These are phyloP conservation scores for Mucuna pruriens DNA, from an alignment of 306 rosid genomes.

Conservation along the genomic window DNA sequence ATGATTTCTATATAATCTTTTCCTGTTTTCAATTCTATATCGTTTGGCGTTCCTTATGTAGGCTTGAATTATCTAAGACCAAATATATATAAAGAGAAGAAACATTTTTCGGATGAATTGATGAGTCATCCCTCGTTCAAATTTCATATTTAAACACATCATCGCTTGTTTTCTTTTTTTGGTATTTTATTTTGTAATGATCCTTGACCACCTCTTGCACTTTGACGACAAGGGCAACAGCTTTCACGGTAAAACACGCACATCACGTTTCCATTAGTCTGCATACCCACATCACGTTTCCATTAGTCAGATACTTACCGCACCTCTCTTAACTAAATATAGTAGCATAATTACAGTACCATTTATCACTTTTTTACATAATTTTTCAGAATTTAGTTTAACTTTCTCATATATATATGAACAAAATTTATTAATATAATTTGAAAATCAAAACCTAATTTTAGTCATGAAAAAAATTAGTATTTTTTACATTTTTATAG, in stretches of 20 bases:
- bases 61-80: background rate
- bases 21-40: background rate
- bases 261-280: background rate
- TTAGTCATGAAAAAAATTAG: background rate
- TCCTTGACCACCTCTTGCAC: background rate
- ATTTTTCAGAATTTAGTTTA: background rate
- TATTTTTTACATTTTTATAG: background rate
- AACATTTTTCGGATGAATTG: background rate
- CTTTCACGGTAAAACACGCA: constrained; percentile 1
- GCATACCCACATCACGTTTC: background rate
- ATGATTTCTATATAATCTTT: background rate
- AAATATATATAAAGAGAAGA: background rate
- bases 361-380: background rate
- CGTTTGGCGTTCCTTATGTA: background rate
- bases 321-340: too few relatives aligned
- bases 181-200: background rate
- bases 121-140: background rate
- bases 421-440: background rate
- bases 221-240: background rate
- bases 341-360: background rate
- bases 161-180: background rate
- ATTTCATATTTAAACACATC: background rate
- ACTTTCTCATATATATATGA: background rate
- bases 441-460: background rate
- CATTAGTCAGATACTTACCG: background rate